Conservation (phyloP, 208 protist genomes). For the Trypanosoma cruzi region DNA sequence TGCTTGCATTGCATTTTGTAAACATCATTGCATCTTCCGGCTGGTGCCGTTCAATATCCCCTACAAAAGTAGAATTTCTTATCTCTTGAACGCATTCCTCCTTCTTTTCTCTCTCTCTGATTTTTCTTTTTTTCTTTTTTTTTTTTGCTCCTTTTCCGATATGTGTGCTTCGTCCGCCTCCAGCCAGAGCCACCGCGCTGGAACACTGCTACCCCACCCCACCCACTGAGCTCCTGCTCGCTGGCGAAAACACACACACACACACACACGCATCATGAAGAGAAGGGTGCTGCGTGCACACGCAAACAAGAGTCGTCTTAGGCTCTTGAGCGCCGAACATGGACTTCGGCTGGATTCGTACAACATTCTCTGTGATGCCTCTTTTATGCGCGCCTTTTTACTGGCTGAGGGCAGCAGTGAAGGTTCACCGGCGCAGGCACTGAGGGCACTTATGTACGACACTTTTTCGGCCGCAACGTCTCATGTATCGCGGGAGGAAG, state of each 20-base stretch:
- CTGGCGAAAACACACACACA: background rate
- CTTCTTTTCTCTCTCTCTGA: no score
- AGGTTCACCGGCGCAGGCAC: slow-evolving; percentile 6
- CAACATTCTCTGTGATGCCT: slow-evolving; percentile 74
- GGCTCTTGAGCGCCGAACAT: slow-evolving; percentile 61
- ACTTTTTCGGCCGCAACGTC: slow-evolving; percentile 24
- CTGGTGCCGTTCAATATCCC: background rate
- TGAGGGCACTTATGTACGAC: slow-evolving; percentile 26
- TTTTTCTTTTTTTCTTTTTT: no score
- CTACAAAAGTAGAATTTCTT: background rate
- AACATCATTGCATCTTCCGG: background rate
- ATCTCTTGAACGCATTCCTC: background rate
- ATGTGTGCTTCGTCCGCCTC: no score
- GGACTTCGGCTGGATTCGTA: slow-evolving; percentile 43
- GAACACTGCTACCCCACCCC: no score
- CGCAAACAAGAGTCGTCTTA: slow-evolving; percentile 77
- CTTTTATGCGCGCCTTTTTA: slow-evolving; percentile 70
- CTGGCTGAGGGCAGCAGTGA: slow-evolving; percentile 40
- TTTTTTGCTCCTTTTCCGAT: background rate
- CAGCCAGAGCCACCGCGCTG: background rate
- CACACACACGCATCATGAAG: slow-evolving; percentile 82
- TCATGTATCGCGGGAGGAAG: background rate
- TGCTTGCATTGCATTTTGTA: background rate
- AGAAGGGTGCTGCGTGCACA: slow-evolving; percentile 76
- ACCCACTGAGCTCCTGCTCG: no score